Evolutionary conservation across 805 yeast genomes (phyloP).

Genomic region (Metschnikowia arizonensis): DNA sequence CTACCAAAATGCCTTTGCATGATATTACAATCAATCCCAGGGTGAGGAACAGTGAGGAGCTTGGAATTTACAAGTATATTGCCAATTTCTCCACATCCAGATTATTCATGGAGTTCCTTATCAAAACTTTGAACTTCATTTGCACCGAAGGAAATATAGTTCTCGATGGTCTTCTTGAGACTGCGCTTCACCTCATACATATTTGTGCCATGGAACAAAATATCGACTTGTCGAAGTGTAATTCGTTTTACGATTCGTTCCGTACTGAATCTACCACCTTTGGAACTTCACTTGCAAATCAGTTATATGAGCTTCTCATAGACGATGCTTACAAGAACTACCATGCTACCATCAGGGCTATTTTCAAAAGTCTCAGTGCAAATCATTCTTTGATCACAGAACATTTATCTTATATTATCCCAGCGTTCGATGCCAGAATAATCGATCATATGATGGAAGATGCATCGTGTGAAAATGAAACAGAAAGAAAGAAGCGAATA

Average conservation of each 20-base stretch:
- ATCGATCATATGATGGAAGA: slow-evolving; percentile 19
- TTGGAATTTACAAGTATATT: slow-evolving; percentile 41
- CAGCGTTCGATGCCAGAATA: slow-evolving; percentile 23
- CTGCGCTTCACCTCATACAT: slow-evolving; percentile 66
- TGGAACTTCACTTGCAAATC: slow-evolving; percentile 33
- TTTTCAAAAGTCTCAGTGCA: slow-evolving; percentile 36
- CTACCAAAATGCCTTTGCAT: slow-evolving; percentile 32
- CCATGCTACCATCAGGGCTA: slow-evolving; percentile 56
- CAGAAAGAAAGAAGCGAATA: slow-evolving; percentile 56
- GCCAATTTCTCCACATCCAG: slow-evolving; percentile 51
- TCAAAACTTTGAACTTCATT: slow-evolving; percentile 44
- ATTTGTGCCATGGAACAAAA: slow-evolving; percentile 39
- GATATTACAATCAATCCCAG: slow-evolving; percentile 59
- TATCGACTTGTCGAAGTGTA: slow-evolving; percentile 27
- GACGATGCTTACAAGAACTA: slow-evolving; percentile 38
- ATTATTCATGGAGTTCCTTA: slow-evolving; percentile 51
- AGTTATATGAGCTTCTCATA: slow-evolving; percentile 36
- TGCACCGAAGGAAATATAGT: slow-evolving; percentile 34
- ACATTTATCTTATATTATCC: slow-evolving; percentile 19
- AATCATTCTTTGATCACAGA: slow-evolving; percentile 23
- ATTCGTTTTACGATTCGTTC: slow-evolving; percentile 26
- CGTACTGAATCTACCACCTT: slow-evolving; percentile 15
- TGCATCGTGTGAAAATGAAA: slow-evolving; percentile 30
- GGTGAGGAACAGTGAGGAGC: slow-evolving; percentile 26
- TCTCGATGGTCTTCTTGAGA: slow-evolving; percentile 54